Base-by-base conservation (phyloP, 2,329 filamentous ascomycete genomes). In the Microcyclospora pomicola region DNA sequence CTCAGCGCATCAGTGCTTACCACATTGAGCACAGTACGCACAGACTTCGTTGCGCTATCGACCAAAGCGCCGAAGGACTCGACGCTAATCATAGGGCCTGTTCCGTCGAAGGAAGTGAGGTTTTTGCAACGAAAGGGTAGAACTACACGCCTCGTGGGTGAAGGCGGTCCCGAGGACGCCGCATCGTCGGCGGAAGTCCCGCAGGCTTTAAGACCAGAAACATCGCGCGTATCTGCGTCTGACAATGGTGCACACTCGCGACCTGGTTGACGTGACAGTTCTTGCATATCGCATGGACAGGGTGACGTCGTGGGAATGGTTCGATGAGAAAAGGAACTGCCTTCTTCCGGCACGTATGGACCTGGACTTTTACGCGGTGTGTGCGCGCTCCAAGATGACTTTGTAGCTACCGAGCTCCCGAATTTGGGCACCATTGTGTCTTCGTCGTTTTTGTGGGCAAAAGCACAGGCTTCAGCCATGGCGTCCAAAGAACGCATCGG, bases 401-500 rank as follows among this genome's bases (percentile, higher is more conserved):
- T 31, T n/a, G 12, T n/a, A 31, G 30, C 30, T 31, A n/a, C 30
- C 9, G 30, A 31, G 9, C 9, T n/a, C 4, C 30, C 12, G 9
- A 31, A 6, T 6, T 15, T 28, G 19, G 34, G 15, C 27, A 7
- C 13, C 15, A 13, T 16, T 28, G 31, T 30, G 9, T 13, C 35
- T 14, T 43, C 41, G 27, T 40, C 38, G n/a, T 28, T 28, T 2
- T 9, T 19, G 15, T 34, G 38, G 7, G 41, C 38, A 28, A 40
- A 7, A 7, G 35, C 32, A 16, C 39, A 45, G 27, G 48, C 39
- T 14, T 48, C 38, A 31, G 52, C 47, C 39, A 54, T 36, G 12
- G 49, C 52, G 33, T 53, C 49, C 5, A 54, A 41, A 3, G 51
- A 54, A 10, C 42, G 34, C 43, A 53, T 51, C 15, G 45, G 42